Evolutionary conservation across 257 asterid species (phyloP).

Genomic region (Knoxia roxburghii): DNA sequence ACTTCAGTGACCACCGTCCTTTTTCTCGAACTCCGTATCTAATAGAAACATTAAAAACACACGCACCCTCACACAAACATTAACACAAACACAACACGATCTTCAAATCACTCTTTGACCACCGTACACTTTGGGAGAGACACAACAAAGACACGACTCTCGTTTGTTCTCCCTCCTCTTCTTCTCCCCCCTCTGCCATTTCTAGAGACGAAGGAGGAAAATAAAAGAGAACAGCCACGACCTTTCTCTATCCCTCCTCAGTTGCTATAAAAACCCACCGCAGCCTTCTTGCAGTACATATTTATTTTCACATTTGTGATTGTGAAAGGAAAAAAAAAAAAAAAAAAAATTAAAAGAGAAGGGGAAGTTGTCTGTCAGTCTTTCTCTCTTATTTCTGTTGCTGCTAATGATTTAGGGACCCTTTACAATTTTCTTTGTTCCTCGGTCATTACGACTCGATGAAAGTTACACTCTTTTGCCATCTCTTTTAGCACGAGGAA

Average conservation of each 20-base stretch:
- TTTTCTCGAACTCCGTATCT: constrained; percentile 19
- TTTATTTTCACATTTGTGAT: not conserved
- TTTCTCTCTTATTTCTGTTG: not conserved
- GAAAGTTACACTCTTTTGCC: constrained; percentile 5
- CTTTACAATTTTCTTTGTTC: not conserved
- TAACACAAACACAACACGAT: constrained; percentile 16
- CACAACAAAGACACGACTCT: no score
- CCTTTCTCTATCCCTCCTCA: constrained; percentile 15
- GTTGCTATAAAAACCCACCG: constrained; percentile 8
- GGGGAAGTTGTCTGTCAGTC: constrained; percentile 9
- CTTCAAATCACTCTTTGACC: constrained; percentile 27
- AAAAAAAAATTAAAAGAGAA: not conserved
- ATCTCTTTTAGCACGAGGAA: constrained; percentile 15
- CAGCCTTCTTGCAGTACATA: constrained; percentile 14
- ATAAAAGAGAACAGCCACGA: constrained; percentile 7
- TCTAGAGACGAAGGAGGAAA: not conserved
- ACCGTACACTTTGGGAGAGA: constrained; percentile 19
- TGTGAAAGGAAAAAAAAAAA: no score
- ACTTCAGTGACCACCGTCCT: constrained; percentile 18
- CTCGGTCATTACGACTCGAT: constrained; percentile 2
- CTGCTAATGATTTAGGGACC: constrained; percentile 1
- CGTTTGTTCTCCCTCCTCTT: no score
- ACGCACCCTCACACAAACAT: not conserved
- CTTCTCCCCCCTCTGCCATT: not conserved
- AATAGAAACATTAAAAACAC: constrained; percentile 1